A percentile compares a stretch with the other conserved stretches of the same genome.
Conservation (phyloP, 768 basidiomycete species). For the Pilatotrama ljubarskyi region DNA sequence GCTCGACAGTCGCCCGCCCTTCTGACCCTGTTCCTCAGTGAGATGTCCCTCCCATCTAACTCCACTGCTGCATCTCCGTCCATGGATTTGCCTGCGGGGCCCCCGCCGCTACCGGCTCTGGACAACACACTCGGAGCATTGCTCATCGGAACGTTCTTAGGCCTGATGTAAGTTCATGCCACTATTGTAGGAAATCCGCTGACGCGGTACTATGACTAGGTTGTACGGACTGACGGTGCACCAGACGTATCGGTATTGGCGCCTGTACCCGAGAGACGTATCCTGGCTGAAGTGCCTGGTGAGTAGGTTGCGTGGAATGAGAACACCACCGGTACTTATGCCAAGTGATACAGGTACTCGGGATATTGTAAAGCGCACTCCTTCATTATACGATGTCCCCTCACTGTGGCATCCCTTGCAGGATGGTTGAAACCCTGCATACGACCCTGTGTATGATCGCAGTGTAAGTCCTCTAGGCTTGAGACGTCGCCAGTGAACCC, state of each 20-base stretch:
- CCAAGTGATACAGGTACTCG: not conserved
- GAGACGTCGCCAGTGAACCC: not conserved
- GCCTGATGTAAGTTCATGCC: not conserved
- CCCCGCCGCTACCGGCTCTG: not conserved
- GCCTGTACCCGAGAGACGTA: not conserved
- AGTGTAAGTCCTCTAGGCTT: not conserved
- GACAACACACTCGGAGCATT: not conserved
- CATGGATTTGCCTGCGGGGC: no score
- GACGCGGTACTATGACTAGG: not conserved
- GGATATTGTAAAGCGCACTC: not conserved
- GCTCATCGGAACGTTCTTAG: not conserved
- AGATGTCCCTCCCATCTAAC: no score
- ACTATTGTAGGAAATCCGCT: no score
- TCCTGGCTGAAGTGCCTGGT: not conserved
- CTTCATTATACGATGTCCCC: no score
- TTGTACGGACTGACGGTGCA: not conserved
- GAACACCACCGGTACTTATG: not conserved
- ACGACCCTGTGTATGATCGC: not conserved
- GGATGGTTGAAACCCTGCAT: not conserved
- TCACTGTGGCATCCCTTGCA: not conserved
- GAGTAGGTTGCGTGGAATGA: not conserved
- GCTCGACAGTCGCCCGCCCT: no score
- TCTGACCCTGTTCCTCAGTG: no score
- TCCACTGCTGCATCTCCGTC: no score
- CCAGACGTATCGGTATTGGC: not conserved